phyloP scores from a whole-genome alignment of 2,329 filamentous ascomycete species.

The Nothophoma quercina region DNA sequence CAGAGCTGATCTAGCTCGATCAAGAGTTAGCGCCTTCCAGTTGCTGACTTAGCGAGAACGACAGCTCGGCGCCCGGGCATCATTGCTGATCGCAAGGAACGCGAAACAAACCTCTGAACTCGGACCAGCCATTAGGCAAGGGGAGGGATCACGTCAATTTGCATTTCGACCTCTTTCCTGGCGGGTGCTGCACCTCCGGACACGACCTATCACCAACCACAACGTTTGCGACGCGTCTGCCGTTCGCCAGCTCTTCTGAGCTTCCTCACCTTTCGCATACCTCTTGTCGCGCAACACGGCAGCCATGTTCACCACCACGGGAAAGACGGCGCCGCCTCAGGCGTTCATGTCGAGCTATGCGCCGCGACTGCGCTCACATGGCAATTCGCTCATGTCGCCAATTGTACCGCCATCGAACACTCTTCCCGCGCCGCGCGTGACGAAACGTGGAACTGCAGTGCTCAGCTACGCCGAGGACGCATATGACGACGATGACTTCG shows the following conservation, averaged over 20 bases:
- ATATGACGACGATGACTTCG: slow-evolving; percentile 83
- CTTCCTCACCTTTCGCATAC: slow-evolving; percentile 34
- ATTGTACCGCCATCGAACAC: slow-evolving; percentile 75
- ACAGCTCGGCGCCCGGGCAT: slow-evolving; percentile 29
- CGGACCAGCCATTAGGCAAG: slow-evolving; percentile 18
- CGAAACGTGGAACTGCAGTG: slow-evolving; percentile 93
- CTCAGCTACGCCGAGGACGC: slow-evolving; percentile 99
- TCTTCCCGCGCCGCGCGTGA: slow-evolving; percentile 79
- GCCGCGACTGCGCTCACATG: slow-evolving; percentile 86
- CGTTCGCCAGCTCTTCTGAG: slow-evolving; percentile 40
- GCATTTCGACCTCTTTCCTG: background rate
- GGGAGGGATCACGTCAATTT: slow-evolving; percentile 12
- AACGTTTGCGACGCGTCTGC: slow-evolving; percentile 41
- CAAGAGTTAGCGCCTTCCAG: slow-evolving; percentile 7
- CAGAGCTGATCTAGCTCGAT: background rate
- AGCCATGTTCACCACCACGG: slow-evolving; percentile 51
- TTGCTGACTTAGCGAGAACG: slow-evolving; percentile 26
- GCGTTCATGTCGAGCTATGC: slow-evolving; percentile 92
- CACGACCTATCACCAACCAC: background rate
- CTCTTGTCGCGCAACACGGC: slow-evolving; percentile 30
- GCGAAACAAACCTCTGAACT: slow-evolving; percentile 30
- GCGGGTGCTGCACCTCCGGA: slow-evolving; percentile 8
- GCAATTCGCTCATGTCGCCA: slow-evolving; percentile 88
- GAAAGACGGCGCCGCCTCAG: slow-evolving; percentile 69
- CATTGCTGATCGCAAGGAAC: slow-evolving; percentile 32